Evolutionary conservation across 2,329 filamentous ascomycete genomes (phyloP).

Genomic region (Claviceps lovelessii): DNA sequence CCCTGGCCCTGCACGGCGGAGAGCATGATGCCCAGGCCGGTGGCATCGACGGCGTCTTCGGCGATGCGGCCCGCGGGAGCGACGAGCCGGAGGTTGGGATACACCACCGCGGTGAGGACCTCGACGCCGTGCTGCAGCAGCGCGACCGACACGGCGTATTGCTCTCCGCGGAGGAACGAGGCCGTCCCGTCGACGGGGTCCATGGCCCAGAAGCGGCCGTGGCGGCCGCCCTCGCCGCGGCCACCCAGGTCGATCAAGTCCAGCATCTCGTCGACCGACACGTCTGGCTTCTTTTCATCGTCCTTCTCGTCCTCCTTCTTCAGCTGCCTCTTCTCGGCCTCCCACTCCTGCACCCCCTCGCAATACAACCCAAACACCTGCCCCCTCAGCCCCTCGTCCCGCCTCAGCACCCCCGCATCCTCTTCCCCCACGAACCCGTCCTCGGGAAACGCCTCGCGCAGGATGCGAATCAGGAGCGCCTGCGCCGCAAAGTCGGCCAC

Average conservation of each 20-base stretch:
- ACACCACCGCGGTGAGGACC: slow-evolving; percentile 44
- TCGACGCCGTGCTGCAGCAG: slow-evolving; percentile 43
- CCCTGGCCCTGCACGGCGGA: slow-evolving; percentile 20
- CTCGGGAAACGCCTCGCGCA: slow-evolving; percentile 37
- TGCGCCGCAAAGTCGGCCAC: slow-evolving; percentile 51
- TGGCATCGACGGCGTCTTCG: slow-evolving; percentile 19
- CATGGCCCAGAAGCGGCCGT: slow-evolving; percentile 42
- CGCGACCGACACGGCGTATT: slow-evolving; percentile 48
- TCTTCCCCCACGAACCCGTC: slow-evolving; percentile 51
- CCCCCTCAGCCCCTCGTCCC: slow-evolving; percentile 30
- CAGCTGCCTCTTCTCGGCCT: background rate
- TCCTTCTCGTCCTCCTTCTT: background rate
- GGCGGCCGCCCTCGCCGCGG: slow-evolving; percentile 20
- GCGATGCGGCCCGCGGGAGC: slow-evolving; percentile 18
- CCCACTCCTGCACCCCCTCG: slow-evolving; percentile 9
- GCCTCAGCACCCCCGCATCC: slow-evolving; percentile 36
- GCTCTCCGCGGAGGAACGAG: slow-evolving; percentile 44
- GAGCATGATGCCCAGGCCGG: slow-evolving; percentile 23
- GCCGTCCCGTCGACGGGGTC: slow-evolving; percentile 52
- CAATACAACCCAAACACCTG: slow-evolving; percentile 42
- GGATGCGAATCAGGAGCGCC: slow-evolving; percentile 42
- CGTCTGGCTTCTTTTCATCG: slow-evolving; percentile 10
- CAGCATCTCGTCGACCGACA: slow-evolving; percentile 38
- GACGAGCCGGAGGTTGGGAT: slow-evolving; percentile 38
- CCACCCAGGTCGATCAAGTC: slow-evolving; percentile 46